A percentile compares a stretch with the other conserved stretches of the same genome.
These are phyloP conservation scores for Papilionanthe hybrid DNA, from an alignment of 116 monocot genomes.

Conservation along the genomic window DNA sequence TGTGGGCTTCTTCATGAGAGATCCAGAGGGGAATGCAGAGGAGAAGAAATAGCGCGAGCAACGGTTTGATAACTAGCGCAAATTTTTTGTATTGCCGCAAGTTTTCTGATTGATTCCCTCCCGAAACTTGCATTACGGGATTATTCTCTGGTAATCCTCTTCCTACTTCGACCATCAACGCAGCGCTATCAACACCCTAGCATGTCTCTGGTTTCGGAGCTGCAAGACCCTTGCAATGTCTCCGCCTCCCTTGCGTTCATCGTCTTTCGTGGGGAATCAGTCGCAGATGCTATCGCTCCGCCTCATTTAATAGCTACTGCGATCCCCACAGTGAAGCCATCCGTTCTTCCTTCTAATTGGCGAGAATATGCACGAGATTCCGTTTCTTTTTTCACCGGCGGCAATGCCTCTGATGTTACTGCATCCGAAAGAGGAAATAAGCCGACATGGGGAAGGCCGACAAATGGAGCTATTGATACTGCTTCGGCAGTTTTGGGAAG, in stretches of 20 bases:
- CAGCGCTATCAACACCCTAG: not conserved
- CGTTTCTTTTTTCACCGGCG: not conserved
- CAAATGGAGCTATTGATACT: not conserved
- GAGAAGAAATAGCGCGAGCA: not conserved
- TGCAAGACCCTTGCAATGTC: not conserved
- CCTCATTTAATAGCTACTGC: not conserved
- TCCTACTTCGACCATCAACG: not conserved
- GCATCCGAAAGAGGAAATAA: not conserved
- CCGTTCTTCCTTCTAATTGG: not conserved
- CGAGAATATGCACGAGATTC: not conserved
- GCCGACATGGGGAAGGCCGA: not conserved
- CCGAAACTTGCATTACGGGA: not conserved
- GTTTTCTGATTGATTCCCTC: not conserved
- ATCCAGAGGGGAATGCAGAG: too few species aligned
- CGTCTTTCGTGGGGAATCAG: too few species aligned
- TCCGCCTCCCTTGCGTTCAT: not conserved
- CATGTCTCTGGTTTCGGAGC: not conserved
- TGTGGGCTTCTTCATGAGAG: too few species aligned
- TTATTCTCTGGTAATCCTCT: not conserved
- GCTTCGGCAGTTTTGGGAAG: not conserved
- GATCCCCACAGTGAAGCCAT: not conserved
- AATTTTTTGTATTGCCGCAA: not conserved
- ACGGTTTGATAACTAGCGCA: not conserved
- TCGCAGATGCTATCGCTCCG: not conserved
- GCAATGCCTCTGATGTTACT: not conserved